Conservation (phyloP, 108 stramenopile genomes). For the Stephanodiscus minutulus region DNA sequence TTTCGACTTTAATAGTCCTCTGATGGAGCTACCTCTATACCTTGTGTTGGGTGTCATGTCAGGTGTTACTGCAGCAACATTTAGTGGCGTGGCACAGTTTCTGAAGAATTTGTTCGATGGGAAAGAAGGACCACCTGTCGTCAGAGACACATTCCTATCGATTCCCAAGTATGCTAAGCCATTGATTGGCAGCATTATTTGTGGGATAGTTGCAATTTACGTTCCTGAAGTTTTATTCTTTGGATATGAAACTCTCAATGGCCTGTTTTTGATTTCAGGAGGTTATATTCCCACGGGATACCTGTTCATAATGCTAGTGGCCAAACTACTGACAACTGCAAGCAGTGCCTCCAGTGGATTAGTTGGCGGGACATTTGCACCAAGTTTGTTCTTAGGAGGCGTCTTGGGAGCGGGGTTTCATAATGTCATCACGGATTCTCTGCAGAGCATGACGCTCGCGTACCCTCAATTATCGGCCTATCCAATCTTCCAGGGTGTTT, state of each 20-base stretch:
- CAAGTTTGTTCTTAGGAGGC: conserved; percentile 89
- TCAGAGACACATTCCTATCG: conserved; percentile 44
- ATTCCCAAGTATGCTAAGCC: conserved; percentile 66
- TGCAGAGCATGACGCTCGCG: conserved; percentile 23
- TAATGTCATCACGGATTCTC: conserved; percentile 45
- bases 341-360: conserved; percentile 82
- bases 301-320: conserved; percentile 58
- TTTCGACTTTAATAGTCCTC: conserved; percentile 71
- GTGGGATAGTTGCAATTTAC: conserved; percentile 73
- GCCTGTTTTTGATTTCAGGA: conserved; percentile 65
- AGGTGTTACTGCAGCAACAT: conserved; percentile 71
- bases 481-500: conserved; percentile 42
- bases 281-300: conserved; percentile 48
- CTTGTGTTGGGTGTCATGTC: conserved; percentile 76
- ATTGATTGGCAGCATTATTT: conserved; percentile 70
- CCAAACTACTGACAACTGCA: conserved; percentile 81
- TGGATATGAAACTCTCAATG: conserved; percentile 92
- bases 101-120: conserved; percentile 64
- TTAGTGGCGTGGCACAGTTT: conserved; percentile 64
- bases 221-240: conserved; percentile 92
- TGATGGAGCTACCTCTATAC: conserved; percentile 86
- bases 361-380: conserved; percentile 94
- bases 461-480: conserved; percentile 37
- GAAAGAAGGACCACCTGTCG: conserved; percentile 52
- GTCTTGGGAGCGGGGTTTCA: conserved; percentile 90